Conservation (phyloP, 176 grass and related monocot genomes). For the Oryza glaberrima region DNA sequence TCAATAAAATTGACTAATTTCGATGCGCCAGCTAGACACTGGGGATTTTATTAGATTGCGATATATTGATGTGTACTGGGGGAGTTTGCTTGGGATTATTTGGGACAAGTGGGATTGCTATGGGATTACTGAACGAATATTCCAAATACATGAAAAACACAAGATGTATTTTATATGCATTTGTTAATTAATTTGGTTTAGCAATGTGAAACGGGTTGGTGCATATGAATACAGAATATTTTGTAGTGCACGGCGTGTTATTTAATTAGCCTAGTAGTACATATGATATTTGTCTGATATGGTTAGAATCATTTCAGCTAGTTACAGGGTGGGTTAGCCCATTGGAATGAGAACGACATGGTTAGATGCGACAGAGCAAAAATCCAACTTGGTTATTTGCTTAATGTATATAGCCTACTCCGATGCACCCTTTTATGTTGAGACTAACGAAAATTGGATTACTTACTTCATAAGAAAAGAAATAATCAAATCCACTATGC, state of each 20-base stretch:
- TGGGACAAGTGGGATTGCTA: background rate
- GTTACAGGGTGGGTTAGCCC: conserved; percentile 1
- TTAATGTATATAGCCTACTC: background rate
- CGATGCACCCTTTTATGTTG: conserved; percentile 23
- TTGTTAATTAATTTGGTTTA: background rate
- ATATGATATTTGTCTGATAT: background rate
- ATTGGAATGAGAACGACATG: conserved; percentile 23
- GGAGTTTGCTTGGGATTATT: background rate
- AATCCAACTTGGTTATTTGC: conserved; percentile 16
- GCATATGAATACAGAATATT: background rate
- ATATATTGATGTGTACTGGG: background rate
- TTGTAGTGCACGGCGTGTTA: background rate
- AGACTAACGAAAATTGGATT: background rate
- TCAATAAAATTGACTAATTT: background rate
- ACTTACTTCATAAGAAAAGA: conserved; percentile 33
- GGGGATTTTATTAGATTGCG: background rate
- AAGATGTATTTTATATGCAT: background rate
- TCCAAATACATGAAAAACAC: background rate
- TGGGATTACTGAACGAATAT: background rate
- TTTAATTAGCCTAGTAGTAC: conserved; percentile 2
- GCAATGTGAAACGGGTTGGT: conserved; percentile 13
- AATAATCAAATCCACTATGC: background rate
- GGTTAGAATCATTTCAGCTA: conserved; percentile 21
- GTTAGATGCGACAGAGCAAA: background rate
- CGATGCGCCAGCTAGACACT: background rate